A percentile compares a stretch with the other conserved stretches of the same genome.
Conservation (phyloP, 805 yeast genomes). For the Torulaspora microellipsoides region DNA sequence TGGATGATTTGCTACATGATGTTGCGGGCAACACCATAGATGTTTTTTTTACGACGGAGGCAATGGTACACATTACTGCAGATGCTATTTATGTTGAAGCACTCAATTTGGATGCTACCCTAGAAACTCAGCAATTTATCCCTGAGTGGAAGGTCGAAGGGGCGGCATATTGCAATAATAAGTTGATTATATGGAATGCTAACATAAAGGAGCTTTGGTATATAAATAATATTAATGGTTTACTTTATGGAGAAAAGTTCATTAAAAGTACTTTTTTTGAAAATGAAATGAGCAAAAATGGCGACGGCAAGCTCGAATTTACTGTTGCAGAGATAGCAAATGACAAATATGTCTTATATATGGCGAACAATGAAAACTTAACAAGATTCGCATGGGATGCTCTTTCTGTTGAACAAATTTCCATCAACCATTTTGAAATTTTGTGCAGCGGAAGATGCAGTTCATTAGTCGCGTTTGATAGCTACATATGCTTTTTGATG, state of each 20-base stretch:
- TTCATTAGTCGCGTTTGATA: conserved; percentile 1
- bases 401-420: not conserved
- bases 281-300: not conserved
- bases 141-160: conserved; percentile 16
- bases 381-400: conserved; percentile 2
- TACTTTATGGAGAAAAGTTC: not conserved
- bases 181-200: conserved; percentile 20
- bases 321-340: not conserved
- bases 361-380: conserved; percentile 1
- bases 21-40: conserved; percentile 8
- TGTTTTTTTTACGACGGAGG: conserved; percentile 9
- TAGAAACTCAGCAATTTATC: conserved; percentile 1
- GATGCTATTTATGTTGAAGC: conserved; percentile 9
- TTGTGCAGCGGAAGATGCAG: conserved; percentile 1
- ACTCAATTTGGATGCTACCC: not conserved
- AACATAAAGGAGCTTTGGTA: conserved; percentile 5
- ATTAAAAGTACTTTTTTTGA: not conserved
- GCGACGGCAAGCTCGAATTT: not conserved
- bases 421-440: not conserved
- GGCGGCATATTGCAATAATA: conserved; percentile 3
- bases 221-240: conserved; percentile 7
- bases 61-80: conserved; percentile 18
- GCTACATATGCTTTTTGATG: conserved; percentile 3
- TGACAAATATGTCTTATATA: conserved; percentile 1
- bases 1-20: conserved; percentile 19